Evolutionary conservation across 352 stramenopile genomes (phyloP), one percentile per base, ranked within the genome.

Genomic region (Pythium phragmiticola): DNA sequence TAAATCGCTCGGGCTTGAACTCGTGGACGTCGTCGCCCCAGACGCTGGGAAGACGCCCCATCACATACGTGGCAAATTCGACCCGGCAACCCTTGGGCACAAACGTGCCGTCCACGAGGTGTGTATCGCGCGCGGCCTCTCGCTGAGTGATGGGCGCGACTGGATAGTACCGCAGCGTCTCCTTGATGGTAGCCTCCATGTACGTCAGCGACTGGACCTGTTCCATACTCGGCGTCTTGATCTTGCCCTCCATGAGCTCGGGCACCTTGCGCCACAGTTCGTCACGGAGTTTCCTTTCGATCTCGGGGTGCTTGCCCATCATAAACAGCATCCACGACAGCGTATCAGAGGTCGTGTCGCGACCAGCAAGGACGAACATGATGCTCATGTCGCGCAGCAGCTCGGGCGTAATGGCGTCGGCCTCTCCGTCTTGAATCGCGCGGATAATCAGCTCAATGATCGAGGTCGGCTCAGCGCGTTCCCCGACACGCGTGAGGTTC

Each of bases 1-100:
- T 68, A 66, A 73, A 89, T 2, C 82, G 76, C 36, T 89, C 78
- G 2, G 83, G 83, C 45, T 73, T 81, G 57, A 88, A 87, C 61
- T 84, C 14, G 53, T 59, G 7, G 50, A 75, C 77, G 34, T 92
- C 78, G 11, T 61, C 23, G 33, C 76, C 79, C 79, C 83, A 90
- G n/a, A 82, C 28, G 4, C 45, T 49, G 42, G 49, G 43, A 5
- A 60, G 56, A 12, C 75, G 60, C 6, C 60, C 72, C 55, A 85
- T 77, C 11, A 55, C 60, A 54, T 75, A 87, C 7, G 53, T 46
- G 3, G 58, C 33, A 17, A 84, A 71, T 5, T 51, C 56, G 7
- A 77, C 56, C 13, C 36, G 48, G 7, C 36, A 17, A 19, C 75
- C 75, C 30, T 70, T 65, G 13, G 39, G 23, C 2, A 84, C 28